phyloP scores from a whole-genome alignment of 1,139 yeast species.

The Yamadazyma friedrichii region DNA sequence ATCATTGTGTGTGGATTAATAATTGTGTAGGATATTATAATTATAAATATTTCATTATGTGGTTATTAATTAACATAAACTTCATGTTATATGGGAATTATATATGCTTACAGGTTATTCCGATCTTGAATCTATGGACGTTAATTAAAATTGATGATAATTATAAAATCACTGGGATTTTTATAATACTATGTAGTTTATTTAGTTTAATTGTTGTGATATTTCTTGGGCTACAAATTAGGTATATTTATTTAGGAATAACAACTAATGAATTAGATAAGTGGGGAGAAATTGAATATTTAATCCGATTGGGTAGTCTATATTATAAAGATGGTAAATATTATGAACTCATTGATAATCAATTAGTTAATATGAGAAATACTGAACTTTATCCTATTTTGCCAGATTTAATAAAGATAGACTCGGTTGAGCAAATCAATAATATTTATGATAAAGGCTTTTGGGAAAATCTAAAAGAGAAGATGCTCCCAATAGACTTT shows the following conservation, averaged over 20 bases:
- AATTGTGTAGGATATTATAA: conserved; percentile 84
- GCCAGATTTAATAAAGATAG: conserved; percentile 8
- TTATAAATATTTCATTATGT: conserved; percentile 66
- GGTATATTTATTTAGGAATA: conserved; percentile 70
- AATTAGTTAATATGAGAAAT: conserved; percentile 14
- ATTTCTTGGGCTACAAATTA: conserved; percentile 61
- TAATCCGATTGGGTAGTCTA: conserved; percentile 42
- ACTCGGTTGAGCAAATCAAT: conserved; percentile 35
- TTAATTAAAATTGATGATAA: conserved; percentile 29
- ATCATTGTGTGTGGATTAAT: conserved; percentile 94
- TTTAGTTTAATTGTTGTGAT: conserved; percentile 53
- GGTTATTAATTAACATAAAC: conserved; percentile 54
- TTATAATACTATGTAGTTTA: conserved; percentile 51
- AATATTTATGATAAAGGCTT: conserved; percentile 75
- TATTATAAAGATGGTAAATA: conserved; percentile 19
- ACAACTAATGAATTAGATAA: conserved; percentile 89
- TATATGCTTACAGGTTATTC: conserved; percentile 34
- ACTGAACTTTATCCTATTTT: conserved; percentile 8
- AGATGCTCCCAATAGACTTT: conserved; percentile 2
- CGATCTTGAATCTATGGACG: conserved; percentile 27
- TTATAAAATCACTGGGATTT: conserved; percentile 45
- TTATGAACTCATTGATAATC: conserved; percentile 21
- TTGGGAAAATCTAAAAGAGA: conserved; percentile 40
- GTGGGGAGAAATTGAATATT: conserved; percentile 73
- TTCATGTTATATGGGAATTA: conserved; percentile 62